Base-by-base conservation (phyloP, 768 basidiomycete genomes). In the Chalciporus piperatus region DNA sequence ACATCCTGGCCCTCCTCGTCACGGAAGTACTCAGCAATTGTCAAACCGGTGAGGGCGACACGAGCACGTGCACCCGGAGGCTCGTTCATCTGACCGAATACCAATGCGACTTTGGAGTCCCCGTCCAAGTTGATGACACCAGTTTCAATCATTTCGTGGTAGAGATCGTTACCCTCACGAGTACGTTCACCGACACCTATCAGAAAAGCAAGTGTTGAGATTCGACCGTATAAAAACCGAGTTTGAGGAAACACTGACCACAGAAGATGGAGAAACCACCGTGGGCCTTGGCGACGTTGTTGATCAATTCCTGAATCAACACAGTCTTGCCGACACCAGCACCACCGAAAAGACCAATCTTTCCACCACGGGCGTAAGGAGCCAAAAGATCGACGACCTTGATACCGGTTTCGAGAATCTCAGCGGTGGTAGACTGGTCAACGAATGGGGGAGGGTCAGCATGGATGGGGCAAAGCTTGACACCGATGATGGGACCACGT, bases 251-350 rank as follows among this genome's bases (percentile, higher is more conserved):
- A 39, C 23, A 71, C 82, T 43, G 66, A 92, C 91, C 92, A 65
- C 91, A 93, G 85, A 98, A 98, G 72, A 98, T 97, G 43, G 97
- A 99, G 90, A 98, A 98, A 92, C 97, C 97, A 92, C 97, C 97
- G 72, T 99, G 97, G 47, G 97, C 97, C 80, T 99, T 99, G 68
- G 97, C 97, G 69, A 99, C 94, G 80, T 99, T 99, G 87, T 99
- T 98, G 79, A 99, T 99, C 69, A 99, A 88, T 71, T 98, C 95
- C 74, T 98, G 96, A 74, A 98, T 98, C 76, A 98, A 79, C 70
- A 99, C 97, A 51, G 97, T 98, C 84, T 99, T 99, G 65, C 97
- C 97, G 78, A 99, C 97, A 89, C 97, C 97, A 63, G 97, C 97
- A 88, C 97, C 97, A 68, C 97, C 97, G 77, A 99, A 97, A 65